Conservation (phyloP, 352 stramenopile genomes). For the Blastocystis sp. region DNA sequence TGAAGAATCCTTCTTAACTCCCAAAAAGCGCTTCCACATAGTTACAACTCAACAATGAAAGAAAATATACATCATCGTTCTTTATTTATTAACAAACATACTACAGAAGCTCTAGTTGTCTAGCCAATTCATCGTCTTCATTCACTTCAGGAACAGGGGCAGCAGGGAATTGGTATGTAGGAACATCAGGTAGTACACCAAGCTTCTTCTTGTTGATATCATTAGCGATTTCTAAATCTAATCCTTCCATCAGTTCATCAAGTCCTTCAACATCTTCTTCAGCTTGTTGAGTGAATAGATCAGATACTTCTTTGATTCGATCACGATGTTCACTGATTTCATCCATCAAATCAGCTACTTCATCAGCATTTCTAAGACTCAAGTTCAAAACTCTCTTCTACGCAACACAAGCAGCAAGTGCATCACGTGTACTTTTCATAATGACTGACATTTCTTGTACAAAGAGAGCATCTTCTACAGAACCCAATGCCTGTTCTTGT, state of each 20-base stretch:
- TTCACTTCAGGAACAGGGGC: not conserved
- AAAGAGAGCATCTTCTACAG: slow-evolving; percentile 10
- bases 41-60: no score
- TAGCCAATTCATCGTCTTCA: not conserved
- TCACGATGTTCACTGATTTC: not conserved
- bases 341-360: slow-evolving; percentile 41
- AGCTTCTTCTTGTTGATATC: not conserved
- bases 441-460: slow-evolving; percentile 24
- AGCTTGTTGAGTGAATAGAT: not conserved
- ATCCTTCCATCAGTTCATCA: not conserved
- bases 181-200: not conserved
- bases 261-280: not conserved
- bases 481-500: not conserved
- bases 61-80: no score
- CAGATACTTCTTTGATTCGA: not conserved
- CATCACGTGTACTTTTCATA: not conserved
- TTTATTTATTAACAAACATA: slow-evolving; percentile 43
- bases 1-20: no score
- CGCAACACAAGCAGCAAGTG: not conserved
- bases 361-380: not conserved
- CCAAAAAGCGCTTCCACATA: no score
- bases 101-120: not conserved
- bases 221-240: not conserved
- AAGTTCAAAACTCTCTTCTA: not conserved
- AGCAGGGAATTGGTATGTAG: not conserved